phyloP scores from a whole-genome alignment of 441 rosid species.

The Euphorbia celastroides region DNA sequence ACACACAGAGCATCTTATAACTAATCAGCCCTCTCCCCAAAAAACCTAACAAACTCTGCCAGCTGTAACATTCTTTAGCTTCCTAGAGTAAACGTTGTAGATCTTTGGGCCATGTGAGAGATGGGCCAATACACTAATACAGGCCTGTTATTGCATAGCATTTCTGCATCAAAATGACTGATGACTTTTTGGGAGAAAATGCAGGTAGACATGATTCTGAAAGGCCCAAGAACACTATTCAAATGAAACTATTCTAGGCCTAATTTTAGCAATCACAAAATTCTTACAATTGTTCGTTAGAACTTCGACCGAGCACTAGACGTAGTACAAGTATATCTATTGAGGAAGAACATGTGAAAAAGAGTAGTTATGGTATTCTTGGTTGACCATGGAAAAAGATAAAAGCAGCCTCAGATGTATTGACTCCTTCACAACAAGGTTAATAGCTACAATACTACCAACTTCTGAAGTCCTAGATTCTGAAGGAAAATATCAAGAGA shows the following conservation, averaged over 20 bases:
- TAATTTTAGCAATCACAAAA: neutral
- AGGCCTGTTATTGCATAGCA: too few relatives aligned
- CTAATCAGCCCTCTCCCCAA: too few relatives aligned
- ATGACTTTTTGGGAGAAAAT: too few relatives aligned
- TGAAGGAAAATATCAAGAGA: neutral
- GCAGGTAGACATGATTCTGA: neutral
- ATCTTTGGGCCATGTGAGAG: too few relatives aligned
- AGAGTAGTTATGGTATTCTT: neutral
- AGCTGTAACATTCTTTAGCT: too few relatives aligned
- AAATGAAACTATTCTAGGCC: neutral
- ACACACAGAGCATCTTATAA: too few relatives aligned
- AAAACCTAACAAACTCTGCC: too few relatives aligned
- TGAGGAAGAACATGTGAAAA: neutral
- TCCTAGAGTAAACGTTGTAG: too few relatives aligned
- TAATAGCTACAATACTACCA: neutral
- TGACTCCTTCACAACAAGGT: neutral
- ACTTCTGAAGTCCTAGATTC: neutral
- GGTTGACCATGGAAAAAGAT: too few relatives aligned
- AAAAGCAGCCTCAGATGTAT: neutral
- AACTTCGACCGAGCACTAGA: neutral
- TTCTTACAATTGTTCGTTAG: neutral
- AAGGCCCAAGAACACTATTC: neutral
- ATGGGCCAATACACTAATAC: too few relatives aligned
- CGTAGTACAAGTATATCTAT: neutral
- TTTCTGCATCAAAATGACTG: too few relatives aligned